Evolutionary conservation across 2,329 filamentous ascomycete species (phyloP), one percentile per base, ranked within the genome.

Genomic region (Ophiocordyceps camponoti-leonardi): DNA sequence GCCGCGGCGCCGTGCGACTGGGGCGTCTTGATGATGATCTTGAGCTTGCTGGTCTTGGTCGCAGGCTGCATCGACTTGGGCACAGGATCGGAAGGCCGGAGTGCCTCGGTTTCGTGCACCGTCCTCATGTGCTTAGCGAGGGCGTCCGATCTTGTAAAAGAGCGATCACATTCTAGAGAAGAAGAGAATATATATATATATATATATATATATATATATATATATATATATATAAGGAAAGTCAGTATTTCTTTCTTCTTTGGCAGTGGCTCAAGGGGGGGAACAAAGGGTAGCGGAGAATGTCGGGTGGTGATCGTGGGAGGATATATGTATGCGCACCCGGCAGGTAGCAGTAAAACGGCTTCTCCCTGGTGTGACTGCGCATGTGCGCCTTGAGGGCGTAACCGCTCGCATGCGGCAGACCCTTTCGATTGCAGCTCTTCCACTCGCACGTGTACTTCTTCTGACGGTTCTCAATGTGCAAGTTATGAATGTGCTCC

Each of bases 361-460:
- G 92, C 67, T 98, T 98, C 71, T 98, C 92, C 58, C 92, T 77
- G 1, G 92, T 98, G 61, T 98, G 92, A 60, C 88, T 95, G 54
- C 92, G 75, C 88, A 98, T 94, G 59, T 98, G 92, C 11, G 92
- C 92, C 61, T 94, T 88, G 51, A 98, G 68, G 5, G 92, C 92
- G 65, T 98, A 98, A 2, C 86, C 92, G 56, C 87, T 94, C 1
- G 90, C 90, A 64, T 98, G 92, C 18, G 86, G 80, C 63, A 92
- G 79, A 48, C 87, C 86, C 67, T 94, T 96, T 49, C 88, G 70
- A 45, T 72, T 74, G 61, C 92, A 98, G 52, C 90, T 90, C 48
- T 76, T 78, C 92, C 92, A 98, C 65, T 96, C 90, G 65, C 92
- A 98, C n/a, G 86, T 87, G 61, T 96, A 96, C 62, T 92, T 94